Percentiles rank a stretch among this genome's conserved stretches.
These are phyloP conservation scores for Sungouiella thailandica DNA, from an alignment of 805 yeast species.

Conservation along the genomic window DNA sequence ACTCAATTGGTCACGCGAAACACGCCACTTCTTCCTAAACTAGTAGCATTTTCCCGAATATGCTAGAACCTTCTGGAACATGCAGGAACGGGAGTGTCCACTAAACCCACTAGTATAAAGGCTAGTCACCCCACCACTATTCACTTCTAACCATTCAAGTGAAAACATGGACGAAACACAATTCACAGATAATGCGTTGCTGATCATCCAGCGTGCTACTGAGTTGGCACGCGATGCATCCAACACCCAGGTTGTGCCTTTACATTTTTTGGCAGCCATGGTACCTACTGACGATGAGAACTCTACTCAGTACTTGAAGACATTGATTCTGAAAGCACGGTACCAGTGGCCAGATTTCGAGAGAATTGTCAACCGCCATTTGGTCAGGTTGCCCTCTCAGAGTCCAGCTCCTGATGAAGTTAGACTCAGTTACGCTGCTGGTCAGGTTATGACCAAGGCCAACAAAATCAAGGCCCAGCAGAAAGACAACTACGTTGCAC, in stretches of 20 bases:
- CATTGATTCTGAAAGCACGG: constrained; percentile 78
- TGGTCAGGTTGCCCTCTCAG: constrained; percentile 85
- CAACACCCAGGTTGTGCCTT: constrained; percentile 79
- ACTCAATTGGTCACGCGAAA: too few species aligned
- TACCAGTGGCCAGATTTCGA: constrained; percentile 81
- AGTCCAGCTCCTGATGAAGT: constrained; percentile 84
- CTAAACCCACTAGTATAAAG: too few species aligned
- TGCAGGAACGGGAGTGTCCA: constrained; percentile 2
- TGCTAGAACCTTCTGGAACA: constrained; percentile 13
- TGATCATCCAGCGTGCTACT: constrained; percentile 71
- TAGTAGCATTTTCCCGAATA: too few species aligned
- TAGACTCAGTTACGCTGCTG: constrained; percentile 69
- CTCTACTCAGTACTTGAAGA: constrained; percentile 60
- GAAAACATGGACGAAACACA: constrained; percentile 60
- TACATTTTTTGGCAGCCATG: constrained; percentile 90
- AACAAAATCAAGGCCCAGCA: constrained; percentile 77
- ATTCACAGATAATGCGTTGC: constrained; percentile 91
- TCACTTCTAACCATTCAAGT: too few species aligned
- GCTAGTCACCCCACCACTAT: neutral
- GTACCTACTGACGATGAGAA: constrained; percentile 53
- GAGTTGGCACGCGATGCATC: constrained; percentile 80
- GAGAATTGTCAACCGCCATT: constrained; percentile 70
- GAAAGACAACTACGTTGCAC: constrained; percentile 88
- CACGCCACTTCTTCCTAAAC: too few species aligned
- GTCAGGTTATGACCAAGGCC: constrained; percentile 70